Percentiles rank a stretch among this genome's conserved stretches.
These are phyloP conservation scores for Claviceps sp. DNA, from an alignment of 2,329 filamentous ascomycete species.

Conservation along the genomic window DNA sequence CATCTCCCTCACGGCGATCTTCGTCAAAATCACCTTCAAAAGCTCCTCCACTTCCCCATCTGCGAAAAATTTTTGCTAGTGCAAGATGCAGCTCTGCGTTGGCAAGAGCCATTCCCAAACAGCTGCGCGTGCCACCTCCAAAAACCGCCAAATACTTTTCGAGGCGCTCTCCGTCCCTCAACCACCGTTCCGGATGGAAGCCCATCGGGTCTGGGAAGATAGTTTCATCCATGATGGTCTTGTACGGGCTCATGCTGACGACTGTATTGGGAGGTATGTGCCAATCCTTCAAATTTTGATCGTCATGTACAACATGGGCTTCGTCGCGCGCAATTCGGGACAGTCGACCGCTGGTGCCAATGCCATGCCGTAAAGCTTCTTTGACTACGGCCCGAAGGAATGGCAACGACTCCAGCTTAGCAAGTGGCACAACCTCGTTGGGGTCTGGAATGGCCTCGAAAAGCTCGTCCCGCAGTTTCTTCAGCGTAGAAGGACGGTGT, in stretches of 20 bases:
- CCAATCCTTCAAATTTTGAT: conserved; percentile 14
- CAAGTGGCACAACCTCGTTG: conserved; percentile 14
- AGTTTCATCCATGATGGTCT: conserved; percentile 19
- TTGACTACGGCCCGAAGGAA: conserved; percentile 38
- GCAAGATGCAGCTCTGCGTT: conserved; percentile 25
- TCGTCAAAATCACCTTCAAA: conserved; percentile 17
- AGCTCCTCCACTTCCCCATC: conserved; percentile 22
- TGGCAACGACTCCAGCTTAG: conserved; percentile 21
- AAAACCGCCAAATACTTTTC: conserved; percentile 22
- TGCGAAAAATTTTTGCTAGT: conserved; percentile 24
- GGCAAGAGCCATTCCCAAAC: conserved; percentile 25
- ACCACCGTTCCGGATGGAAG: conserved; percentile 24
- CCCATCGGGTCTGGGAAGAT: conserved; percentile 20
- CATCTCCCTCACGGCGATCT: conserved; percentile 20
- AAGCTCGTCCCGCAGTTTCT: conserved; percentile 22
- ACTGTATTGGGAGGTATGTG: conserved; percentile 20
- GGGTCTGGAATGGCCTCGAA: conserved; percentile 20
- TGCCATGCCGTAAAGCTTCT: conserved; percentile 35
- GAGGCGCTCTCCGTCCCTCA: conserved; percentile 17
- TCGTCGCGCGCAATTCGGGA: conserved; percentile 32
- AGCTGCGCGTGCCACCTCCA: conserved; percentile 21
- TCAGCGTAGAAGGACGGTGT: conserved; percentile 16
- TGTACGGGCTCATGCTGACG: conserved; percentile 25
- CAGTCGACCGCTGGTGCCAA: conserved; percentile 32
- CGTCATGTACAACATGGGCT: conserved; percentile 17